Conservation (phyloP, 352 stramenopile species). For the Phytophthora europaea region DNA sequence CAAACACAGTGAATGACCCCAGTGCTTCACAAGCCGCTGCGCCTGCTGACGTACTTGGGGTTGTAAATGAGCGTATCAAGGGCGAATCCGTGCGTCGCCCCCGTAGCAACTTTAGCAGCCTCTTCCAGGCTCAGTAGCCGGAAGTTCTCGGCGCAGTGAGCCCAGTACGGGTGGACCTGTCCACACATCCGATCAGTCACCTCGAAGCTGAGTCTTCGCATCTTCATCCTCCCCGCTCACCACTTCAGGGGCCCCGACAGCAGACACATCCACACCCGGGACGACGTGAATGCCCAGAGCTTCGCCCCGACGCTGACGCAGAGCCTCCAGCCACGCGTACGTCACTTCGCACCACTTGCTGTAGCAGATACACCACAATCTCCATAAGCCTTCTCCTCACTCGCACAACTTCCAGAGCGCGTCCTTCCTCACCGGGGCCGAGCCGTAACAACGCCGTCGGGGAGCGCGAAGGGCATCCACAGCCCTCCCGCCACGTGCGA, state of each 20-base stretch:
- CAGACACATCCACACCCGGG: slow-evolving; percentile 53
- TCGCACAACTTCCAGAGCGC: background rate
- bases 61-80: slow-evolving; percentile 79
- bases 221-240: slow-evolving; percentile 20
- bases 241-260: slow-evolving; percentile 35
- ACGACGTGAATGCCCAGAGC: slow-evolving; percentile 62
- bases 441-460: slow-evolving; percentile 43
- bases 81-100: slow-evolving; percentile 58
- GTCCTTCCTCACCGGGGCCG: slow-evolving; percentile 21
- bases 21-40: background rate
- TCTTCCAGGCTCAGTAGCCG: slow-evolving; percentile 53
- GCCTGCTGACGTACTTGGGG: slow-evolving; percentile 26
- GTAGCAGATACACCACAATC: background rate
- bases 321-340: slow-evolving; percentile 62
- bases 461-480: slow-evolving; percentile 79
- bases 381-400: background rate
- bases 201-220: background rate
- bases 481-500: slow-evolving; percentile 76
- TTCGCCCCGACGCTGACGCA: slow-evolving; percentile 48
- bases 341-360: slow-evolving; percentile 73
- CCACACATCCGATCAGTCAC: background rate
- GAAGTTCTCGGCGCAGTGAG: slow-evolving; percentile 70
- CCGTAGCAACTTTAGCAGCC: slow-evolving; percentile 40
- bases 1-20: no score
- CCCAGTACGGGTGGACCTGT: slow-evolving; percentile 69